Evolutionary conservation across 345 rosid genomes (phyloP).

Genomic region (Bruguiera gymnorhiza): DNA sequence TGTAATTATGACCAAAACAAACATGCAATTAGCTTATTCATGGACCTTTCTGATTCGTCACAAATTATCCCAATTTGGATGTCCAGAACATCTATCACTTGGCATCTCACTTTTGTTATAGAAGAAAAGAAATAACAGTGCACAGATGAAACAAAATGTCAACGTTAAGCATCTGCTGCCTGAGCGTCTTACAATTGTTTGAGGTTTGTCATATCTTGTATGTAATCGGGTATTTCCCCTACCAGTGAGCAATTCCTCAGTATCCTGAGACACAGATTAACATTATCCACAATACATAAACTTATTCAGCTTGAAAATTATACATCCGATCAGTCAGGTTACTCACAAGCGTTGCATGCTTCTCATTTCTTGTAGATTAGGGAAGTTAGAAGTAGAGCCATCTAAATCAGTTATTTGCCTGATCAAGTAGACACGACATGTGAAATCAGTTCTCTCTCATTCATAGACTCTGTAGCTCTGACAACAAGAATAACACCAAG

Average conservation of each 20-base stretch:
- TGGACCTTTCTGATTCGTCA: neutral
- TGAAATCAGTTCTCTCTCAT: neutral
- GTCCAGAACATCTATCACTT: neutral
- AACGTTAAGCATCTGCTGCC: neutral
- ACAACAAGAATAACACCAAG: neutral
- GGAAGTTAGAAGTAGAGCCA: slow-evolving; percentile 50
- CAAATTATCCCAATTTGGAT: neutral
- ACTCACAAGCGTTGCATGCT: slow-evolving; percentile 47
- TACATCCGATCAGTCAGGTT: too few relatives aligned
- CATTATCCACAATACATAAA: neutral
- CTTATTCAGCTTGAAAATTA: too few relatives aligned
- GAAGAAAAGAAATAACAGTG: too few relatives aligned
- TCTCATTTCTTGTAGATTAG: slow-evolving; percentile 38
- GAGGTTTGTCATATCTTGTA: slow-evolving; percentile 35
- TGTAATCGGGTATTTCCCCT: slow-evolving; percentile 42
- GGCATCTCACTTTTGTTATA: too few relatives aligned
- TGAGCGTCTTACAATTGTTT: slow-evolving; percentile 43
- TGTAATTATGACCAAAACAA: neutral
- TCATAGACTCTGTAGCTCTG: neutral
- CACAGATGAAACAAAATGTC: neutral
- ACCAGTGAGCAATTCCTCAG: slow-evolving; percentile 58
- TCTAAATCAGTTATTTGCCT: slow-evolving; percentile 71
- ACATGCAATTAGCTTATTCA: neutral
- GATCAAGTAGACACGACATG: slow-evolving; percentile 1
- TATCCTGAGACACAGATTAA: slow-evolving; percentile 36